phyloP scores from a whole-genome alignment of 192 early-diverging fungal genomes.

The Entomortierella beljakovae region DNA sequence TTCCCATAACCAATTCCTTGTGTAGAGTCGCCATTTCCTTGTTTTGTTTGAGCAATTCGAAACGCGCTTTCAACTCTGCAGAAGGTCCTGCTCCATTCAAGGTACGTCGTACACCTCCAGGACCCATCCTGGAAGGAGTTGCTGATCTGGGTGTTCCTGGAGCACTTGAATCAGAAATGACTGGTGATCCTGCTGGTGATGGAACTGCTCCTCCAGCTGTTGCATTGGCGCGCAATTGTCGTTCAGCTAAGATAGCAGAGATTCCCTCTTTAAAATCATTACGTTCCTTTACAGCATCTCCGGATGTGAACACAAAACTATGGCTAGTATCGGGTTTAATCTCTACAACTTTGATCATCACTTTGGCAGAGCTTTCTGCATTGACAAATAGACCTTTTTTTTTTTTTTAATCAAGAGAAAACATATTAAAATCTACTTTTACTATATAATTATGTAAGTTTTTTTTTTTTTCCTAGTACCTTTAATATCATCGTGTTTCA shows the following conservation, averaged over 20 bases:
- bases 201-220: constrained; percentile 9
- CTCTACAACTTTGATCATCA: constrained; percentile 67
- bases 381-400: constrained; percentile 51
- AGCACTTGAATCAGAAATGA: constrained; percentile 26
- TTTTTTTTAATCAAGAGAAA: neutral
- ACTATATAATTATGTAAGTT: neutral
- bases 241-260: constrained; percentile 54
- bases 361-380: constrained; percentile 58
- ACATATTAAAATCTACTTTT: no score
- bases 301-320: constrained; percentile 59
- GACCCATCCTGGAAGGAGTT: constrained; percentile 18
- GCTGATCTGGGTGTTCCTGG: constrained; percentile 56
- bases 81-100: constrained; percentile 54
- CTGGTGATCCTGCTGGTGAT: constrained; percentile 23
- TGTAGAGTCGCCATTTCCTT: constrained; percentile 78
- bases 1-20: constrained; percentile 79
- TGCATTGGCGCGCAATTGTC: constrained; percentile 7
- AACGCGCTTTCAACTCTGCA: constrained; percentile 70
- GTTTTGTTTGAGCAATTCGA: constrained; percentile 73
- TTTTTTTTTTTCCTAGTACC: constrained; percentile 17
- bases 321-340: constrained; percentile 50
- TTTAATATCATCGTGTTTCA: constrained; percentile 59
- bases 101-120: constrained; percentile 1
- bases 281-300: constrained; percentile 57
- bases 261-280: constrained; percentile 61